Conservation (phyloP, 192 early-diverging fungal species). For the Phycomyces nitens region DNA sequence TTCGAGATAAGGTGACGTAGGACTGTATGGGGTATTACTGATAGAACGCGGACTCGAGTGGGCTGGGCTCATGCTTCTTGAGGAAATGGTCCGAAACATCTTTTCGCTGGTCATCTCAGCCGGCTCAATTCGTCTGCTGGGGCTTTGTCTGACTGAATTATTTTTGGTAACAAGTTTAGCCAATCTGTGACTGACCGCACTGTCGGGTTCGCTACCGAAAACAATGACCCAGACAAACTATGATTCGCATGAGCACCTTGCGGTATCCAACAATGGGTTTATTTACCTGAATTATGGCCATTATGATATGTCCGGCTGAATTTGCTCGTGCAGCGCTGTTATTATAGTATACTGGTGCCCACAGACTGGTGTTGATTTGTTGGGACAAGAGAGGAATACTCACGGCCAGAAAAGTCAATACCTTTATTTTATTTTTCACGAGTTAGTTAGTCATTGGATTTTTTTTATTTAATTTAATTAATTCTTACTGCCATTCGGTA, state of each 20-base stretch:
- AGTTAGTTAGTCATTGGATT: too few relatives aligned
- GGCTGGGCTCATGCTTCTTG: too few relatives aligned
- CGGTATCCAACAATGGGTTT: too few relatives aligned
- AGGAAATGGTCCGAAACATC: neutral
- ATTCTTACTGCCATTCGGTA: slow-evolving; percentile 34
- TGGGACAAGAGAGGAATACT: slow-evolving; percentile 24
- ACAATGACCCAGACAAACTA: slow-evolving; percentile 64
- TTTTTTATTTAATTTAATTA: neutral
- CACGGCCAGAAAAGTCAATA: slow-evolving; percentile 25
- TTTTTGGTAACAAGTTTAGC: neutral
- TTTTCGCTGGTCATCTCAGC: neutral
- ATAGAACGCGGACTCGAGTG: slow-evolving; percentile 2
- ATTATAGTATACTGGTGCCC: neutral
- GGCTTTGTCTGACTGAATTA: neutral
- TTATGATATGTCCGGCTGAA: slow-evolving; percentile 23
- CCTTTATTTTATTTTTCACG: too few relatives aligned
- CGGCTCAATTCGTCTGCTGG: neutral
- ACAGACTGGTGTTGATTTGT: slow-evolving; percentile 13
- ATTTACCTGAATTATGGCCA: slow-evolving; percentile 32
- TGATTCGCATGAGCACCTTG: neutral
- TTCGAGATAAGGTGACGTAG: slow-evolving; percentile 6
- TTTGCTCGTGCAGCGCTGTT: neutral
- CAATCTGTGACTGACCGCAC: slow-evolving; percentile 17
- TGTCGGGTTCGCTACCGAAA: slow-evolving; percentile 64
- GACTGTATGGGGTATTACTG: neutral